Evolutionary conservation across 2,329 filamentous ascomycete species (phyloP), one percentile per base, ranked within the genome.

Genomic region (Thielaviopsis ethacetica): DNA sequence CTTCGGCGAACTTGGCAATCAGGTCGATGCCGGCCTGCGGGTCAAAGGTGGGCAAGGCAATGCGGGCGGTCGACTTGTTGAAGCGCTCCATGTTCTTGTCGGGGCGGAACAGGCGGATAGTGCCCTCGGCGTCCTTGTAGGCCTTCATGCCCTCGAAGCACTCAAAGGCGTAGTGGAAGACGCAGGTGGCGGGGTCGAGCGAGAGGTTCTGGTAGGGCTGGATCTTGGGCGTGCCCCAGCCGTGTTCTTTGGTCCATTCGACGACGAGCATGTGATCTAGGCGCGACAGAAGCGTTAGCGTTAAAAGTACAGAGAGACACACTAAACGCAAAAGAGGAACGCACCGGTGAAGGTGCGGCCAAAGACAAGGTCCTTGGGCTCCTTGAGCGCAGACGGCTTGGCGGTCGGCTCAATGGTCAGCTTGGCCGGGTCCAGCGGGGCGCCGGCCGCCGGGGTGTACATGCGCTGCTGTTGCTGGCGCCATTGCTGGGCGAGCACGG

Each of bases 111-210:
- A 98, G 77, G 59, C 91, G 84, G 65, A 95, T 81, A 61, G 83
- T 75, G 65, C 88, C 88, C 51, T 81, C 70, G 67, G 79, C 82
- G 74, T 95, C 89, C 73, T 91, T 94, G 80, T 98, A 98, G 62
- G 93, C 93, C 77, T 98, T 98, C 90, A 97, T 95, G 65, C 93
- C 93, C 76, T 98, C 93, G 73, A 98, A 98, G 71, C 87, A 93
- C 72, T 94, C 88, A 69, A 97, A 97, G 54, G 89, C 93, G 73
- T 98, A 98, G 80, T 98, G 93, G 75, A 98, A 91, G 63, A 97
- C 93, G 74, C 91, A 97, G 38, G 89, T 93, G 51, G 93, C 89
- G 26, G 93, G 93, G 71, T 97, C 93, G 66, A 98, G 85, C 53
- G 88, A 91, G 66, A 98, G 87, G 74, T 96, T 96, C 73, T 96